Evolutionary conservation across 2,329 filamentous ascomycete species (phyloP).

Genomic region (Cladosporium oxysporum): DNA sequence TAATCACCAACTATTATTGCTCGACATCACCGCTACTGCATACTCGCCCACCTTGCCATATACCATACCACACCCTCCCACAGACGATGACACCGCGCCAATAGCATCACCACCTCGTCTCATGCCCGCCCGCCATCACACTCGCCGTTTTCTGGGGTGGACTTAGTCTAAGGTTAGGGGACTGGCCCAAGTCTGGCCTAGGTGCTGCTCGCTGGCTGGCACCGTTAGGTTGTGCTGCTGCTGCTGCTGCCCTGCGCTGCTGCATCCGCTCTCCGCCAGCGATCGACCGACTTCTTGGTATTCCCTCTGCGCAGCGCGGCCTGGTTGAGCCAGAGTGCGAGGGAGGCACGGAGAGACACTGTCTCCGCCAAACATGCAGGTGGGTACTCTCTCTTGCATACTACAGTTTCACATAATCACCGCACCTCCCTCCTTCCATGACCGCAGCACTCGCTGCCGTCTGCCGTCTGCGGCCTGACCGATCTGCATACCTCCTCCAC

Average conservation of each 20-base stretch:
- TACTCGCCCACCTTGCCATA: not conserved
- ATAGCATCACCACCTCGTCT: not conserved
- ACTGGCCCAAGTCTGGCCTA: conserved; percentile 1
- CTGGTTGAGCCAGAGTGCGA: not conserved
- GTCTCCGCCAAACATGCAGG: conserved; percentile 15
- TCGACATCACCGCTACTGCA: not conserved
- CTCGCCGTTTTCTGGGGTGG: conserved; percentile 3
- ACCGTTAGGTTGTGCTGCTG: conserved; percentile 15
- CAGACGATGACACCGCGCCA: not conserved
- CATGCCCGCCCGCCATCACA: not conserved
- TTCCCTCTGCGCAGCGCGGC: not conserved
- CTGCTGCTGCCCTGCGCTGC: conserved; percentile 12
- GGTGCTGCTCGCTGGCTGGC: conserved; percentile 1
- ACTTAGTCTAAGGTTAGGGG: conserved; percentile 6
- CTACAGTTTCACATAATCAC: not conserved
- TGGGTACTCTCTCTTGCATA: conserved; percentile 13
- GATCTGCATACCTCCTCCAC: conserved; percentile 19
- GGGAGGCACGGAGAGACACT: not conserved
- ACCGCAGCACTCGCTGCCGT: conserved; percentile 6
- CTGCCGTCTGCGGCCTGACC: conserved; percentile 1
- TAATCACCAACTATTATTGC: not conserved
- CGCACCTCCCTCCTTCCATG: not conserved
- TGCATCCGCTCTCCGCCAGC: conserved; percentile 11
- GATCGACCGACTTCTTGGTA: conserved; percentile 2
- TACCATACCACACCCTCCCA: not conserved